Conservation (phyloP, 768 basidiomycete species). For the Suillus fuscotomentosus region DNA sequence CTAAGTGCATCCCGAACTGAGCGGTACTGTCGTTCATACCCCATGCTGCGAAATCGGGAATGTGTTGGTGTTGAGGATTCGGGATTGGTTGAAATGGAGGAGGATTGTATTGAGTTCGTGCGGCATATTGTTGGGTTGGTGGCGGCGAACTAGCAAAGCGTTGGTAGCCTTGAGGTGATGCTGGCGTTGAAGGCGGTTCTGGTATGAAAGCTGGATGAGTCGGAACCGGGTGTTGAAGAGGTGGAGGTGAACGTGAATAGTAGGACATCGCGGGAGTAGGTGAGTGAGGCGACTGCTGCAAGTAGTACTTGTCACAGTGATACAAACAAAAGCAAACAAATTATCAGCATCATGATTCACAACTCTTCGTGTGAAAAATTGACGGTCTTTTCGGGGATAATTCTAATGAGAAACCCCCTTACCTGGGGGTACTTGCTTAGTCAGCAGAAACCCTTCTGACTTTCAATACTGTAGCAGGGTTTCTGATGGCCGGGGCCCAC, state of each 20-base stretch:
- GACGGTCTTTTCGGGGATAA: too few relatives aligned
- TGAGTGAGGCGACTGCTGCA: background rate
- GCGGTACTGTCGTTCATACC: conserved; percentile 92
- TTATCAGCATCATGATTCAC: too few relatives aligned
- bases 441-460: too few relatives aligned
- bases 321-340: too few relatives aligned
- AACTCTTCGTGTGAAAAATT: too few relatives aligned
- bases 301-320: too few relatives aligned
- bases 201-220: conserved; percentile 87
- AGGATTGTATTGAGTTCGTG: conserved; percentile 38
- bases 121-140: conserved; percentile 19
- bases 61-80: conserved; percentile 34
- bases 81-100: conserved; percentile 49
- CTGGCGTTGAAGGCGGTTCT: conserved; percentile 72
- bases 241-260: conserved; percentile 64
- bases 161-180: conserved; percentile 73
- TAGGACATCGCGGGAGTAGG: conserved; percentile 17
- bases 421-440: too few relatives aligned
- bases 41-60: conserved; percentile 63
- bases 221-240: conserved; percentile 84
- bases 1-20: conserved; percentile 94
- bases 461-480: too few relatives aligned
- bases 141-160: conserved; percentile 64
- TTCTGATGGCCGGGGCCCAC: too few relatives aligned
- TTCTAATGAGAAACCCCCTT: too few relatives aligned